phyloP scores from a whole-genome alignment of 148 eudicot genomes.

The Rhododendron henanense region DNA sequence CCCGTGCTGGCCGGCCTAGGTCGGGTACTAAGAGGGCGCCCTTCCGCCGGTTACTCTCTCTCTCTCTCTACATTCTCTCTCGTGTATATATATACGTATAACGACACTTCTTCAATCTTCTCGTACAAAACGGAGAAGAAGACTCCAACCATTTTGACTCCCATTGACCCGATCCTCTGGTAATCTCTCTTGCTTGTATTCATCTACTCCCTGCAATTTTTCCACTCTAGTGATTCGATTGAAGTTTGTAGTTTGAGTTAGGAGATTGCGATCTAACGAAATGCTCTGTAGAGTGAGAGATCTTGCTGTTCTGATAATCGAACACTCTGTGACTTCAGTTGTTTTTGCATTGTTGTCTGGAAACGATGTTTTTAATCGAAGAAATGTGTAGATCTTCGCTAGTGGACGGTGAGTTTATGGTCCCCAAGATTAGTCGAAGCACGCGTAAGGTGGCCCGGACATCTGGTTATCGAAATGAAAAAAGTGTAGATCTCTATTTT shows the following conservation, averaged over 20 bases:
- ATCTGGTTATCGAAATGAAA: not conserved
- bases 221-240: not conserved
- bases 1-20: constrained; percentile 16
- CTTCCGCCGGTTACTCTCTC: constrained; percentile 15
- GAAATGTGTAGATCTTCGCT: not conserved
- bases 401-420: not conserved
- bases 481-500: not conserved
- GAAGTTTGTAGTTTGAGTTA: not conserved
- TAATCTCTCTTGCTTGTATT: not conserved
- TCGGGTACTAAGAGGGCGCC: constrained; percentile 12
- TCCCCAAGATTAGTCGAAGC: not conserved
- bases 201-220: not conserved
- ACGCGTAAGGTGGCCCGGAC: not conserved
- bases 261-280: not conserved
- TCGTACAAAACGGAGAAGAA: not conserved
- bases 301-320: not conserved
- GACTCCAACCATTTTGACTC: constrained; percentile 6
- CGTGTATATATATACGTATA: not conserved
- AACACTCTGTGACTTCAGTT: not conserved
- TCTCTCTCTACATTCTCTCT: not conserved
- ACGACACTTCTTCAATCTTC: not conserved
- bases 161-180: constrained; percentile 9
- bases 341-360: not conserved
- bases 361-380: not conserved
- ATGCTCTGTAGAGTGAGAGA: constrained; percentile 7